phyloP scores from a whole-genome alignment of 1,284 basidiomycete species.

The Fomitopsis betulina region DNA sequence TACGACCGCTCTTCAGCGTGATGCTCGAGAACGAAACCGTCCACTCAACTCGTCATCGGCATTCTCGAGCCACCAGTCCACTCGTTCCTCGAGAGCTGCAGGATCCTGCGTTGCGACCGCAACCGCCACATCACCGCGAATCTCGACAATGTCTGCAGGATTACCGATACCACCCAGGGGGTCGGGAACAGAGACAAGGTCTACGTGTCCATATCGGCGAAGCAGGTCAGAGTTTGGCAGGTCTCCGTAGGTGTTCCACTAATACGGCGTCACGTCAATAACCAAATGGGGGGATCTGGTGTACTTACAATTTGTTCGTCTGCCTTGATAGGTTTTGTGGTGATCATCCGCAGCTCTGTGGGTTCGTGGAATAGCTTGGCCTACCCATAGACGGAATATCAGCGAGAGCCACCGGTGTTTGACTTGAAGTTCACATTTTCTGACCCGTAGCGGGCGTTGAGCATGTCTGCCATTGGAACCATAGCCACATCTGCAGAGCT shows the following conservation, averaged over 20 bases:
- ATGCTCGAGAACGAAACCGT: constrained; percentile 3
- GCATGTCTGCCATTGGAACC: constrained; percentile 96
- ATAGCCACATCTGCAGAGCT: constrained; percentile 79
- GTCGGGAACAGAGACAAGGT: constrained; percentile 56
- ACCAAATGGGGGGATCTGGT: not conserved
- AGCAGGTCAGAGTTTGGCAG: constrained; percentile 94
- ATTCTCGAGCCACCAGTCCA: constrained; percentile 90
- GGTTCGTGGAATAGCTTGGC: constrained; percentile 84
- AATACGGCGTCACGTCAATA: not conserved
- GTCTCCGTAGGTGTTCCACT: constrained; percentile 97
- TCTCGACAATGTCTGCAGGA: constrained; percentile 83
- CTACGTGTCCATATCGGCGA: constrained; percentile 92
- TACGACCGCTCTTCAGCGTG: not conserved
- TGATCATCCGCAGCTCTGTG: constrained; percentile 72
- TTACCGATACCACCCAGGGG: constrained; percentile 52
- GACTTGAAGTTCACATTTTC: constrained; percentile 65
- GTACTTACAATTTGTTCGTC: constrained; percentile 85
- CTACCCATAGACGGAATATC: constrained; percentile 23
- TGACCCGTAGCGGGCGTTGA: constrained; percentile 83
- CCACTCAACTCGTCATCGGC: constrained; percentile 83
- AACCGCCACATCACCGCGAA: constrained; percentile 78
- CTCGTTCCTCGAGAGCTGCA: constrained; percentile 45
- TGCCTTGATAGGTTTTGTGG: constrained; percentile 68
- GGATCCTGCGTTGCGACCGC: constrained; percentile 34
- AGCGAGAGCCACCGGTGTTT: not conserved